Evolutionary conservation across 169 alveolate genomes (phyloP).

Genomic region (Eimeria necatrix): DNA sequence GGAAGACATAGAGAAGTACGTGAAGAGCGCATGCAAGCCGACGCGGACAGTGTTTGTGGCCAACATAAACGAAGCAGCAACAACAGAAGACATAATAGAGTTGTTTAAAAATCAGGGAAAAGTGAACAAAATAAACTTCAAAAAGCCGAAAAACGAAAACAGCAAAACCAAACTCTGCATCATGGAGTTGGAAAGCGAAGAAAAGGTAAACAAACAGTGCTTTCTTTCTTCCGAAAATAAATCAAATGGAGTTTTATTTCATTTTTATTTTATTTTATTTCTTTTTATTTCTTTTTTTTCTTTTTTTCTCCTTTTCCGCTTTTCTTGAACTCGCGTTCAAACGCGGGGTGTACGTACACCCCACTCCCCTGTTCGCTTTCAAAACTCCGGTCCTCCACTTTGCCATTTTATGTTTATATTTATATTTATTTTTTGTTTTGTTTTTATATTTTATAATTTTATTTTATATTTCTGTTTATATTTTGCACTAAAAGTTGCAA

Average conservation of each 20-base stretch:
- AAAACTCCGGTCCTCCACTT: no score
- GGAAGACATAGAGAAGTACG: conserved; percentile 84
- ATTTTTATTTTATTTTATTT: no score
- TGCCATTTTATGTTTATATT: no score
- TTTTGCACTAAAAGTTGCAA: no score
- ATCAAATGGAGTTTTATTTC: neutral
- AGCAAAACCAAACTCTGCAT: conserved; percentile 81
- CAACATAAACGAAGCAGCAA: conserved; percentile 83
- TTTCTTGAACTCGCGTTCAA: neutral
- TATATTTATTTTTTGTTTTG: no score
- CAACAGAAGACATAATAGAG: conserved; percentile 82
- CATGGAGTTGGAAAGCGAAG: conserved; percentile 76
- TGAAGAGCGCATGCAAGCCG: conserved; percentile 86
- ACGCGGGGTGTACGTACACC: neutral
- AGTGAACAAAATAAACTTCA: conserved; percentile 74
- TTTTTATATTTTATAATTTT: no score
- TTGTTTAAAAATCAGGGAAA: conserved; percentile 82
- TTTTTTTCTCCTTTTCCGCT: neutral
- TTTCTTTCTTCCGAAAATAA: neutral
- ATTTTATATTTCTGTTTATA: no score
- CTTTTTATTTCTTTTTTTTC: no score
- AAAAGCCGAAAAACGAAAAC: conserved; percentile 73
- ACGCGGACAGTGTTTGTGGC: conserved; percentile 86
- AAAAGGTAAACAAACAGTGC: neutral
- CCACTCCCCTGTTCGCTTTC: no score